Percentiles rank a stretch among this genome's conserved stretches.
Evolutionary conservation across 2,329 filamentous ascomycete species (phyloP).

Genomic region (Fusarium multiceps): DNA sequence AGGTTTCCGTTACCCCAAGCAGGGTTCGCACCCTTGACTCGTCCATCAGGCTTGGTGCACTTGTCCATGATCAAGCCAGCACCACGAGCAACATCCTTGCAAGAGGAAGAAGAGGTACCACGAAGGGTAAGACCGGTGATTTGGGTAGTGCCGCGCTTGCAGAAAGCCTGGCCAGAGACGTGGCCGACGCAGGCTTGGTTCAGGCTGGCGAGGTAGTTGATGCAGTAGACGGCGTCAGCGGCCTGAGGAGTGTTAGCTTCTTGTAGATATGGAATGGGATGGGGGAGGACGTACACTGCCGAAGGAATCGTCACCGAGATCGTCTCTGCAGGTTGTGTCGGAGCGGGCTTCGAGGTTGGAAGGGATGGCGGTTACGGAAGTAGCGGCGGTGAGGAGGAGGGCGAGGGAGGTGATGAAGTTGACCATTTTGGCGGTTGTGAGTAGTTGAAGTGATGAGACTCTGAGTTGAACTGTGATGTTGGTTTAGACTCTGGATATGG

Average conservation of each 20-base stretch:
- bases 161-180: slow-evolving; percentile 9
- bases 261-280: accelerated
- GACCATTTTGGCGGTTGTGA: slow-evolving; percentile 21
- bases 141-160: slow-evolving; percentile 21
- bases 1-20: slow-evolving; percentile 27
- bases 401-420: slow-evolving; percentile 13
- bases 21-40: slow-evolving; percentile 8
- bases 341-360: background rate
- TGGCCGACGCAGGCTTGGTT: slow-evolving; percentile 7
- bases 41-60: background rate
- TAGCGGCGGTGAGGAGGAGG: background rate
- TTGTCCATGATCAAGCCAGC: slow-evolving; percentile 21
- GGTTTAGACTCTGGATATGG: no score
- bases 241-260: background rate
- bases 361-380: slow-evolving; percentile 7
- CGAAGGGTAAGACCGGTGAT: slow-evolving; percentile 7
- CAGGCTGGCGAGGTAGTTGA: slow-evolving; percentile 32
- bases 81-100: slow-evolving; percentile 21
- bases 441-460: background rate
- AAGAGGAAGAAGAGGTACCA: slow-evolving; percentile 9
- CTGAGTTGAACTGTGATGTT: background rate
- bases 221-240: slow-evolving; percentile 23
- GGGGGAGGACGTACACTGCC: background rate
- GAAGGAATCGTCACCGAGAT: background rate
- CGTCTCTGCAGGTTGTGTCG: slow-evolving; percentile 12